Conservation (phyloP, 805 yeast species). For the Kazachstania africana region DNA sequence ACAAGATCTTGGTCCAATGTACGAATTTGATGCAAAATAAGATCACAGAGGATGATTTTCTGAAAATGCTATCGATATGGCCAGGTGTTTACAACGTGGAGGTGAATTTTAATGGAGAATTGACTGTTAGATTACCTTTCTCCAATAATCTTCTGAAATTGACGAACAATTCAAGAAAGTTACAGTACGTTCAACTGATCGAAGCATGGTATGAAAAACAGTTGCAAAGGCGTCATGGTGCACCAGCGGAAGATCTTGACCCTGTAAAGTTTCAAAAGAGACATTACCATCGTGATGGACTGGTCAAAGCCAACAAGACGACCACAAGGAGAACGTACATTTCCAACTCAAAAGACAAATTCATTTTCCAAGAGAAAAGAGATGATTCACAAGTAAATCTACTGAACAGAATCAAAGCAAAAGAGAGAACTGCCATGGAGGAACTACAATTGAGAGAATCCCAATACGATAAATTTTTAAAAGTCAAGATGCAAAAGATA, state of each 20-base stretch:
- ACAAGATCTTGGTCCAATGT: constrained; percentile 19
- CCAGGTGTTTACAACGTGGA: constrained; percentile 18
- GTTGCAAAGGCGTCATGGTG: background rate
- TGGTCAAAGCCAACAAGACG: background rate
- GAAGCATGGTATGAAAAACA: constrained; percentile 19
- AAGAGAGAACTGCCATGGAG: constrained; percentile 18
- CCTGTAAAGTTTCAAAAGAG: constrained; percentile 14
- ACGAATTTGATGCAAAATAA: constrained; percentile 20
- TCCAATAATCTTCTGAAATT: constrained; percentile 9
- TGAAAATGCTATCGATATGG: constrained; percentile 22
- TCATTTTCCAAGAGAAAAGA: constrained; percentile 7
- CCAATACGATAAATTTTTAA: constrained; percentile 18
- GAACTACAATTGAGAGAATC: constrained; percentile 18
- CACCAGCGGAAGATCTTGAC: constrained; percentile 11
- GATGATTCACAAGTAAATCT: constrained; percentile 16
- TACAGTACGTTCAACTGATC: constrained; percentile 15
- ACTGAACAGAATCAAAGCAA: constrained; percentile 18
- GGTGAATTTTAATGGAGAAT: constrained; percentile 13
- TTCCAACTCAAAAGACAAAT: constrained; percentile 13
- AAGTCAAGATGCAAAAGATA: constrained; percentile 21
- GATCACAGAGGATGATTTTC: constrained; percentile 15
- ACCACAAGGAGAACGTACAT: constrained; percentile 5
- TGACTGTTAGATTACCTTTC: constrained; percentile 15
- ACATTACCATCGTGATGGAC: constrained; percentile 7
- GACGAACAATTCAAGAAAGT: constrained; percentile 18